Base-by-base conservation (phyloP, 225 moss, liverwort and hornwort genomes). In the Lunularia cruciata region DNA sequence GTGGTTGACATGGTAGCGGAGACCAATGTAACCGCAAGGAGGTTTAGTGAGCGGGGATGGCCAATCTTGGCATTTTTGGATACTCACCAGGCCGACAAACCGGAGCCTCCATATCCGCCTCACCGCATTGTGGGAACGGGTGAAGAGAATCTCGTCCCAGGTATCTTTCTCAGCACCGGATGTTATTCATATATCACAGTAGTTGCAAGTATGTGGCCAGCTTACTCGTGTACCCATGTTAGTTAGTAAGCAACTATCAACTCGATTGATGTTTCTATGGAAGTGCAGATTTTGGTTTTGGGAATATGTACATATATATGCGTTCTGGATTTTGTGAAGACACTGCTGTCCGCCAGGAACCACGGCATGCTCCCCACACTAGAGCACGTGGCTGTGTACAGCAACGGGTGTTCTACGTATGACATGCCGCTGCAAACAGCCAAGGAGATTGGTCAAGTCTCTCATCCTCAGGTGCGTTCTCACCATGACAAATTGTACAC, bases 231-330 rank as follows among this genome's bases (percentile, higher is more conserved):
- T n/a, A n/a, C n/a, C n/a, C n/a, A n/a, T n/a, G n/a, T n/a, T n/a
- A n/a, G n/a, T n/a, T n/a, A n/a, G n/a, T n/a, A n/a, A n/a, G n/a
- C n/a, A n/a, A n/a, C n/a, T n/a, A n/a, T n/a, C n/a, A n/a, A n/a
- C n/a, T n/a, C n/a, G n/a, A n/a, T n/a, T n/a, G n/a, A n/a, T n/a
- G n/a, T n/a, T n/a, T n/a, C n/a, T n/a, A n/a, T n/a, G n/a, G n/a
- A n/a, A n/a, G n/a, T 55, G 65, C 76, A 95, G 95, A 71, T 92
- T 22, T 67, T 92, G 55, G 89, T 92, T 58, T 86, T 92, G 49
- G 96, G 92, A 10, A 86, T 92, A 54, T 96, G 96, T 81, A 96
- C 92, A 67, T 87, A 96, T 57, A 69, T 96, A 27, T 96, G 96
- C 36, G 96, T 96, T 19, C 57, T 96, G 83, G 92, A 96, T 76